Percentiles rank a stretch among this genome's conserved stretches.
Conservation (phyloP, 1,284 basidiomycete species). For the Ganoderma multipileum region DNA sequence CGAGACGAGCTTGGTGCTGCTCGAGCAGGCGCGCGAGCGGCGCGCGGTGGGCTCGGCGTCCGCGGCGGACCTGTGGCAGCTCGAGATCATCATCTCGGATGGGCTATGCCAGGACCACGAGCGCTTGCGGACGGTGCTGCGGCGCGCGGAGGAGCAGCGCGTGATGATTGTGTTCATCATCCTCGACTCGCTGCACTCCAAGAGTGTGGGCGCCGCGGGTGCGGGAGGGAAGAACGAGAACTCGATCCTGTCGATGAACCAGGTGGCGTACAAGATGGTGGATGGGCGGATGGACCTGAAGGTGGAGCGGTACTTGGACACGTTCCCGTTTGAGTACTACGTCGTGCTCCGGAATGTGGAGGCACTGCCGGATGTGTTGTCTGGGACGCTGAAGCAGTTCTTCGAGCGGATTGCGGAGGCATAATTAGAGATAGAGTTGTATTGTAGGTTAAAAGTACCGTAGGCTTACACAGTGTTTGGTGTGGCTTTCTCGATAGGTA, state of each 20-base stretch:
- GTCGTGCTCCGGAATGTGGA: constrained; percentile 93
- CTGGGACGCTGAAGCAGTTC: constrained; percentile 93
- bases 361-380: constrained; percentile 89
- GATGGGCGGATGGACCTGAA: constrained; percentile 89
- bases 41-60: constrained; percentile 64
- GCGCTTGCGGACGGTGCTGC: constrained; percentile 78
- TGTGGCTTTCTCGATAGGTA: neutral
- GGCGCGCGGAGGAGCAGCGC: constrained; percentile 89
- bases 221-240: constrained; percentile 48
- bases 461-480: neutral
- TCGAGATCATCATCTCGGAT: constrained; percentile 98
- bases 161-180: constrained; percentile 98
- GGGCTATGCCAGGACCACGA: constrained; percentile 98
- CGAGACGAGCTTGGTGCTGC: constrained; percentile 81
- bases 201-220: constrained; percentile 15
- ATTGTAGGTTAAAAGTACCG: neutral
- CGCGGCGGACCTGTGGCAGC: constrained; percentile 93
- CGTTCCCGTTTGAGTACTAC: constrained; percentile 99
- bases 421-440: constrained; percentile 38
- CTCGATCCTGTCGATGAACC: constrained; percentile 94
- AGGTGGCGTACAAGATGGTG: constrained; percentile 87
- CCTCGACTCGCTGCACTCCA: constrained; percentile 82
- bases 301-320: constrained; percentile 91
- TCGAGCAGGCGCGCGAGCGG: constrained; percentile 79
- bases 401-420: constrained; percentile 81